Evolutionary conservation across 331 rosid species (phyloP).

Genomic region (Malus hybrid): DNA sequence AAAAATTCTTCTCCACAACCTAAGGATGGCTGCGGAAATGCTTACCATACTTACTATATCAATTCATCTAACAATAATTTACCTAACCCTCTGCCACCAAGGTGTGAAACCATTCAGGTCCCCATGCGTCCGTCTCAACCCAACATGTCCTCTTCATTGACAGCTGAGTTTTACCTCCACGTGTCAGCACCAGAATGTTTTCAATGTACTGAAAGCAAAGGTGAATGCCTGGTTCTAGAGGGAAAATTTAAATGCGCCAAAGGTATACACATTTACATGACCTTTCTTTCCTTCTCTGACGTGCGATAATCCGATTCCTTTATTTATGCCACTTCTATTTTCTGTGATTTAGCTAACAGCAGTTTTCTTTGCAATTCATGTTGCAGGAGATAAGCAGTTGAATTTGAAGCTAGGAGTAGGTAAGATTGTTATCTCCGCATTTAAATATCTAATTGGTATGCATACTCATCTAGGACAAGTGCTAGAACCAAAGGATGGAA

Average conservation of each 20-base stretch:
- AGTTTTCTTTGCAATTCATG: not conserved
- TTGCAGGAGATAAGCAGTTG: not conserved
- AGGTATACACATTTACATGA: slow-evolving; percentile 17
- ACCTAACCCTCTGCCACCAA: not conserved
- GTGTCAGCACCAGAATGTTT: not conserved
- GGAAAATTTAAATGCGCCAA: not conserved
- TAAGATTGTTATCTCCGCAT: not conserved
- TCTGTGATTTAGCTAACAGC: not conserved
- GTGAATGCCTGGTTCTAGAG: not conserved
- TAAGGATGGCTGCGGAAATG: not conserved
- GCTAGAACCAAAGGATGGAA: not conserved
- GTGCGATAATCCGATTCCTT: not conserved
- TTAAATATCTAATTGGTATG: not conserved
- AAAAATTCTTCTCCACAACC: accelerated
- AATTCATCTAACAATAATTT: accelerated
- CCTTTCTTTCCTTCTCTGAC: too few species aligned
- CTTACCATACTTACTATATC: not conserved
- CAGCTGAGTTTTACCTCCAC: accelerated
- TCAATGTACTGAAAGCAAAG: not conserved
- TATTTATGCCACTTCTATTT: not conserved
- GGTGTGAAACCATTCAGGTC: slow-evolving; percentile 14
- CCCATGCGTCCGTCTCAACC: not conserved
- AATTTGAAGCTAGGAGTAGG: slow-evolving; percentile 1
- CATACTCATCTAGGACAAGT: not conserved
- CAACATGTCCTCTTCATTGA: not conserved